phyloP scores from a whole-genome alignment of 2,329 filamentous ascomycete genomes.

The Clonostachys sp. region DNA sequence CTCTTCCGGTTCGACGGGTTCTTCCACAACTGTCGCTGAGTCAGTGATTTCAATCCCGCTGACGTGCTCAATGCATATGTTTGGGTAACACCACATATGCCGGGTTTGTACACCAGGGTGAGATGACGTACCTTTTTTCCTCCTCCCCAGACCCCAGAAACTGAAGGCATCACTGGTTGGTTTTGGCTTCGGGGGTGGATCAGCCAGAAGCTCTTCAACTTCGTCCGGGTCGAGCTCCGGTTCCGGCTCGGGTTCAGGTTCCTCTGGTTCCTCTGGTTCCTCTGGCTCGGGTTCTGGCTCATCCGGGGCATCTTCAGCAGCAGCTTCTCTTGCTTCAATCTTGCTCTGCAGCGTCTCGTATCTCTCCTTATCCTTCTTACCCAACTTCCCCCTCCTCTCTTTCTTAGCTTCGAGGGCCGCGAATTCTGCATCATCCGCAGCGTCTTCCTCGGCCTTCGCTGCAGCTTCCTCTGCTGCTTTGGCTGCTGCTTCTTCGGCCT shows the following conservation, averaged over 20 bases:
- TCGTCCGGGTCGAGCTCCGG: constrained; percentile 32
- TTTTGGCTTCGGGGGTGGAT: constrained; percentile 9
- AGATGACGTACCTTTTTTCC: constrained; percentile 34
- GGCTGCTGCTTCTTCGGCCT: constrained; percentile 31
- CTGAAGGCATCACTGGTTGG: constrained; percentile 39
- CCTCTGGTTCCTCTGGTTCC: constrained; percentile 29
- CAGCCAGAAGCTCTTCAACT: constrained; percentile 34
- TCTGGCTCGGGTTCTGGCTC: constrained; percentile 17
- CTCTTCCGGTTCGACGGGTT: constrained; percentile 24
- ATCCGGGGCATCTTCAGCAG: constrained; percentile 13
- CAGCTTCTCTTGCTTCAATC: constrained; percentile 5
- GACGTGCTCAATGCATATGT: background rate
- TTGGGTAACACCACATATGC: background rate
- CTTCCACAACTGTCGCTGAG: constrained; percentile 42
- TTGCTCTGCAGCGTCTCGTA: constrained; percentile 11
- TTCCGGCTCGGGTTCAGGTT: constrained; percentile 11
- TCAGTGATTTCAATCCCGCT: constrained; percentile 38
- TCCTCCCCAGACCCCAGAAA: constrained; percentile 50
- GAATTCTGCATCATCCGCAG: constrained; percentile 11
- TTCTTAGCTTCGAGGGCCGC: constrained; percentile 19
- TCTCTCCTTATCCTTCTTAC: constrained; percentile 18
- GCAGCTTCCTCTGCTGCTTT: constrained; percentile 27
- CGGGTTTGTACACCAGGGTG: background rate
- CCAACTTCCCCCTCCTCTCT: constrained; percentile 15
- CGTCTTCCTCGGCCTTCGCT: constrained; percentile 17